phyloP scores from a whole-genome alignment of 371 early-diverging fungal species.

The Syncephalastrum monosporum region DNA sequence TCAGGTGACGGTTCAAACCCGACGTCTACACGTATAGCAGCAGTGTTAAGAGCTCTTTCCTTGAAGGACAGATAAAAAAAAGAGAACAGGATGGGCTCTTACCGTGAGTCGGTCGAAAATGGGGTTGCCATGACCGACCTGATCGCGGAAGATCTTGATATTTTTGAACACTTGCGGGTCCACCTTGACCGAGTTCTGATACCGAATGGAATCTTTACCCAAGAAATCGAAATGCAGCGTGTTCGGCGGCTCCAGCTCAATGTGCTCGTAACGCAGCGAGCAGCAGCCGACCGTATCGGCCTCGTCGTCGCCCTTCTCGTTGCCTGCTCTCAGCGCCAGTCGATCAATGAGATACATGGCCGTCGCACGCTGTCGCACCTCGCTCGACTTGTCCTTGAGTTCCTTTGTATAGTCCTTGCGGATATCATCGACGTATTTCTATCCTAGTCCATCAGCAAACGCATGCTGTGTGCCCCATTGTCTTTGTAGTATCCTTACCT shows the following conservation, averaged over 20 bases:
- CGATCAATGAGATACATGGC: slow-evolving; percentile 95
- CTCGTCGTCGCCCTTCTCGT: slow-evolving; percentile 96
- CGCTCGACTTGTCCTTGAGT: slow-evolving; percentile 74
- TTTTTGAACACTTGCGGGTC: slow-evolving; percentile 91
- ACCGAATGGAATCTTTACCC: slow-evolving; percentile 98
- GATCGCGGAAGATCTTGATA: slow-evolving; percentile 81
- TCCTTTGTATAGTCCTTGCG: slow-evolving; percentile 77
- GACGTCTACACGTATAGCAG: slow-evolving; percentile 44
- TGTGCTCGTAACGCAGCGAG: slow-evolving; percentile 92
- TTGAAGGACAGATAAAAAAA: too few relatives aligned
- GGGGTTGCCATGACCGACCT: slow-evolving; percentile 65
- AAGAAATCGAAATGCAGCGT: slow-evolving; percentile 92
- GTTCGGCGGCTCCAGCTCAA: slow-evolving; percentile 75
- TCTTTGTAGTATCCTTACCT: slow-evolving; percentile 42
- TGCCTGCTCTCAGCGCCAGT: slow-evolving; percentile 95
- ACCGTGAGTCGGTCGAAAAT: slow-evolving; percentile 91
- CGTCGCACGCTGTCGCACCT: slow-evolving; percentile 89
- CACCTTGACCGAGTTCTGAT: slow-evolving; percentile 84
- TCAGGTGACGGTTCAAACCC: slow-evolving; percentile 86
- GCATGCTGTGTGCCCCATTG: neutral
- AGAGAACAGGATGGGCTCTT: slow-evolving; percentile 13
- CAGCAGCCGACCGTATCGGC: slow-evolving; percentile 99
- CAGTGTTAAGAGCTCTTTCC: neutral
- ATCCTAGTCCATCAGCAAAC: neutral
- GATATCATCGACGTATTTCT: slow-evolving; percentile 74